These are phyloP conservation scores for Carallia brachiata DNA, from an alignment of 345 rosid species.

Conservation along the genomic window DNA sequence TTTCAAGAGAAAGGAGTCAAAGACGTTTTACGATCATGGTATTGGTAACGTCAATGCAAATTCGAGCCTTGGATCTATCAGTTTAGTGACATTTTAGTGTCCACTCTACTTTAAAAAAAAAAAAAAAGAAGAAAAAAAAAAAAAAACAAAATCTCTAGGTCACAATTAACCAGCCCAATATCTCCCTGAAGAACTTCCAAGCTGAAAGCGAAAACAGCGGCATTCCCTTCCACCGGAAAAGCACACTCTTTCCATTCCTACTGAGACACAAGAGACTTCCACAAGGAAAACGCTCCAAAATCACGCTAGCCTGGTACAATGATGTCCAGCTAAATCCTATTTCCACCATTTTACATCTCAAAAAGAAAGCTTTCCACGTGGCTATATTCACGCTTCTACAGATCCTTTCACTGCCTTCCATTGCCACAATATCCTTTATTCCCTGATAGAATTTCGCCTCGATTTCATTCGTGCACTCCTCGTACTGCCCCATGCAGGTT, in stretches of 20 bases:
- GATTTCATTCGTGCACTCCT: constrained; percentile 4
- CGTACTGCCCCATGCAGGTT: constrained; percentile 23
- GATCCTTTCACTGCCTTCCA: constrained; percentile 37
- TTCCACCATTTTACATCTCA: not conserved
- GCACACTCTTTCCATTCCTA: not conserved
- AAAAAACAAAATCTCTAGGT: not conserved
- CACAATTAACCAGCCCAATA: not conserved
- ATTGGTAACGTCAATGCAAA: no score
- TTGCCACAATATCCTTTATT: constrained; percentile 31
- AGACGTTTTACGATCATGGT: no score
- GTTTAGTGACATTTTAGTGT: no score
- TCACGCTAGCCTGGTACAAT: not conserved
- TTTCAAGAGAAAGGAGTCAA: no score
- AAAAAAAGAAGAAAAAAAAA: not conserved
- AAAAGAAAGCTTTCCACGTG: not conserved
- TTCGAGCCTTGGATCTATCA: no score
- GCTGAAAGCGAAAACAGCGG: not conserved
- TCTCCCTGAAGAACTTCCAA: not conserved
- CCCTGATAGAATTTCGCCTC: constrained; percentile 28
- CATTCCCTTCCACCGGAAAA: not conserved
- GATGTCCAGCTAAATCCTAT: not conserved
- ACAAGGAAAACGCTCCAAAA: not conserved
- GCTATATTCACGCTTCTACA: constrained; percentile 13
- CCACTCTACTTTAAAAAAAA: no score
- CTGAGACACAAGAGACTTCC: not conserved